Evolutionary conservation across 345 rosid species (phyloP), one percentile per base, ranked within the genome.

Genomic region (Cochlearia excelsa): DNA sequence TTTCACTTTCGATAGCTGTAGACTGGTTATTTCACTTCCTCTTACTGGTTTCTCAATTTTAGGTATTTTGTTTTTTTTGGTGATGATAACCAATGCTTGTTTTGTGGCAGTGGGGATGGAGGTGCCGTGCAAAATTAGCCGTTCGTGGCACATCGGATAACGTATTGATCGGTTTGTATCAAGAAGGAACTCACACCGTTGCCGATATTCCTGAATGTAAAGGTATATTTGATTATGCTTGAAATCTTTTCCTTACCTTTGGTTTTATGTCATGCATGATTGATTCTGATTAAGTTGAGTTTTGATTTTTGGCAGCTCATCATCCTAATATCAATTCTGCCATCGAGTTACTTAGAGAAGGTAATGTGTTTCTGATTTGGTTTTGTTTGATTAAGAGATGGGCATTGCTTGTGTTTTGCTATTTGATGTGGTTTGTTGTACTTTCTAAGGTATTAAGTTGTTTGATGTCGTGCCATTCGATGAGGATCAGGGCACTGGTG

Each of bases 251-350:
- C 26, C 5, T 10, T 16, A 10, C 9, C 10, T 41, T 39, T 47
- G 40, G 62, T 3, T 30, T 30, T 2, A 4, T 9, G 26, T 28
- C 27, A 43, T 3, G 51, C 26, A 11, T 54, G n/a, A 35, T 57
- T 6, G 51, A 28, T 57, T 44, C 44, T 16, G 31, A 45, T 28
- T 23, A 53, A 27, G n/a, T 64, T 54, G 9, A 57, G 54, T 47
- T 61, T 57, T 9, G 27, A 49, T 67, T 28, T 37, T 37, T 33
- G 75, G 75, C 88, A 92, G 95, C 93, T 67, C 96, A 86, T 72
- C 98, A 88, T 74, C 98, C 95, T 4, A 78, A 79, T 61, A 92
- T 92, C 43, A 88, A 92, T 83, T 82, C 84, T 55, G 88, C 84
- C 9, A 82, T 84, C 74, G 90, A 86, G 65, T 76, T 88, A 56